Evolutionary conservation across 1,284 basidiomycete genomes (phyloP), one percentile per base, ranked within the genome.

Genomic region (Puccinia hordei): DNA sequence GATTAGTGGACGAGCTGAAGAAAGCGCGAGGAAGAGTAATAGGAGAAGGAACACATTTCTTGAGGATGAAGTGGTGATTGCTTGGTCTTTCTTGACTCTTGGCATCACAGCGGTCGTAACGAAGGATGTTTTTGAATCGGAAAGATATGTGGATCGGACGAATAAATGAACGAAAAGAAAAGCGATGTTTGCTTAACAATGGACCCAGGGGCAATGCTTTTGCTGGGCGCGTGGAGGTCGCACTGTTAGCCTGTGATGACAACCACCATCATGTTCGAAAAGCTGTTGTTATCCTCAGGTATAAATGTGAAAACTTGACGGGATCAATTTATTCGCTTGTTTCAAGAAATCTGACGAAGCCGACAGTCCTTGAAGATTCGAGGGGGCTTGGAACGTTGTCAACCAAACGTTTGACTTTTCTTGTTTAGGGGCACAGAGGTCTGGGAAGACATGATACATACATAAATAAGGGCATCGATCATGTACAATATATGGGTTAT

Each of bases 311-410:
- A 22, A 5, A 19, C 12, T 35, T 35, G 8, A 66, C 38, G 13
- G 15, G 24, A 66, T 19, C 15, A 15, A 12, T 22, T 19, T 17
- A n/a, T 8, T 19, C 15, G 2, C 15, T 38, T 63, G 63, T 66
- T 66, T 66, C 63, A 66, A 22, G 63, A 66, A 44, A 27, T 24
- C 10, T 46, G 41, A 27, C 17, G 63, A 66, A 66, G 38, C 12
- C 4, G 12, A 41, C 12, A 41, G 38, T 24, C 5, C 38, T 2
- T 2, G 6, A 38, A 8, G 38, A 46, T 0, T 66, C 35, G 41
- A 22, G 2, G 35, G 63, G 63, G 63, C 63, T 66, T 66, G 63
- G 44, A 66, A 66, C 63, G 63, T 46, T 66, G 63, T 46, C 63
- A 66, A 66, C 63, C 61, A 63, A 33, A 63, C 61, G n/a, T 63